These are phyloP conservation scores for Apiospora aurea DNA, from an alignment of 2,329 filamentous ascomycete genomes.

Conservation along the genomic window DNA sequence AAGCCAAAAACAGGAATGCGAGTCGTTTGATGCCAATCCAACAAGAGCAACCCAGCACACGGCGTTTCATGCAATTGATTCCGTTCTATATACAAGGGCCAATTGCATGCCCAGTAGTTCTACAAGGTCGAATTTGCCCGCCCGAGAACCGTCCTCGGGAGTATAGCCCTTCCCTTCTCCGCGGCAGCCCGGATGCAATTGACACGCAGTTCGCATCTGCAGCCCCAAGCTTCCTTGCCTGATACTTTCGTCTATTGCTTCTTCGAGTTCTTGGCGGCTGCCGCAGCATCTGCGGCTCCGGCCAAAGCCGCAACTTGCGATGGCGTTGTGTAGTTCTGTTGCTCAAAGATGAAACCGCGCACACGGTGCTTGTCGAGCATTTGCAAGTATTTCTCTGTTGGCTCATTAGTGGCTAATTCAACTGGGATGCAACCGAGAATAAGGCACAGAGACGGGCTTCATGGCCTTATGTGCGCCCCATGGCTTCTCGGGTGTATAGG, in stretches of 20 bases:
- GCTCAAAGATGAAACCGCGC: constrained; percentile 80
- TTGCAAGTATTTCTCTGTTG: constrained; percentile 70
- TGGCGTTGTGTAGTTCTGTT: constrained; percentile 73
- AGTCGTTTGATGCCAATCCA: background rate
- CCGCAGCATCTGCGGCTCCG: background rate
- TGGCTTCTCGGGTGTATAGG: background rate
- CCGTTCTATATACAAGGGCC: constrained; percentile 24
- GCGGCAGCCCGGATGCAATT: background rate
- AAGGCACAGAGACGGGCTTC: background rate
- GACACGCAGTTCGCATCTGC: background rate
- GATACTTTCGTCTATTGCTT: constrained; percentile 28
- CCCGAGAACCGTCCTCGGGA: background rate
- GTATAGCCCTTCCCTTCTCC: background rate
- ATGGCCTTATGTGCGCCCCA: too few species aligned
- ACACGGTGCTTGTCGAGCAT: constrained; percentile 79
- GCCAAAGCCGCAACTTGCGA: constrained; percentile 21
- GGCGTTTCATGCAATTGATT: constrained; percentile 21
- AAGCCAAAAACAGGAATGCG: background rate
- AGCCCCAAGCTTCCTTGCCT: background rate
- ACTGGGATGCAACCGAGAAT: background rate
- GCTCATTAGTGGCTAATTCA: constrained; percentile 22
- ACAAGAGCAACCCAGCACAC: background rate
- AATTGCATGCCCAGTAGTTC: constrained; percentile 17
- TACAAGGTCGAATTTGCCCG: constrained; percentile 7
- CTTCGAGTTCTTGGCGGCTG: constrained; percentile 18